Evolutionary conservation across 2,329 filamentous ascomycete species (phyloP).

Genomic region (Colletotrichum sp.): DNA sequence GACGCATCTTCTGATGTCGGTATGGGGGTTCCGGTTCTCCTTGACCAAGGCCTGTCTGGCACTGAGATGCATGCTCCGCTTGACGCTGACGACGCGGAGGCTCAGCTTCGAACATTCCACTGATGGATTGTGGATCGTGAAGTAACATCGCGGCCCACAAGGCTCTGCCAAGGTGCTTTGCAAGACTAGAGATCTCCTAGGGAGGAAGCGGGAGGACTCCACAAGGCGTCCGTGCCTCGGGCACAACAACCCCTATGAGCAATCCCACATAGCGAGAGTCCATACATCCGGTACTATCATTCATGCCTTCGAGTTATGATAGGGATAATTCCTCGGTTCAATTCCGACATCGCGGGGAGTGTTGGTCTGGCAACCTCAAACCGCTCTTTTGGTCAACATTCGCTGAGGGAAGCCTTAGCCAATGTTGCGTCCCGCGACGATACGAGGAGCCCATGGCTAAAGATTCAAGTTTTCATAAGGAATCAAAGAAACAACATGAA

Average conservation of each 20-base stretch:
- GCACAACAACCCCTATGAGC: background rate
- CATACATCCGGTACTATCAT: background rate
- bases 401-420: background rate
- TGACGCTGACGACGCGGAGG: background rate
- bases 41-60: background rate
- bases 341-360: background rate
- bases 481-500: background rate
- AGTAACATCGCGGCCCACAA: background rate
- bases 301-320: background rate
- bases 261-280: background rate
- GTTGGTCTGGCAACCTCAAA: background rate
- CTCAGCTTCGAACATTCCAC: background rate
- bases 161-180: background rate
- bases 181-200: background rate
- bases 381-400: background rate
- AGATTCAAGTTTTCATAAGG: no score
- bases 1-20: background rate
- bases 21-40: background rate
- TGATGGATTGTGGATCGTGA: background rate
- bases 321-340: background rate
- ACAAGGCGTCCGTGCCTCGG: background rate
- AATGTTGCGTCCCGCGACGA: fast-evolving
- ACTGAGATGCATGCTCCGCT: background rate
- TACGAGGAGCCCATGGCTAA: no score
- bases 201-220: background rate